Evolutionary conservation across 2,329 filamentous ascomycete species (phyloP).

Genomic region (Aureobasidium leucospermi): DNA sequence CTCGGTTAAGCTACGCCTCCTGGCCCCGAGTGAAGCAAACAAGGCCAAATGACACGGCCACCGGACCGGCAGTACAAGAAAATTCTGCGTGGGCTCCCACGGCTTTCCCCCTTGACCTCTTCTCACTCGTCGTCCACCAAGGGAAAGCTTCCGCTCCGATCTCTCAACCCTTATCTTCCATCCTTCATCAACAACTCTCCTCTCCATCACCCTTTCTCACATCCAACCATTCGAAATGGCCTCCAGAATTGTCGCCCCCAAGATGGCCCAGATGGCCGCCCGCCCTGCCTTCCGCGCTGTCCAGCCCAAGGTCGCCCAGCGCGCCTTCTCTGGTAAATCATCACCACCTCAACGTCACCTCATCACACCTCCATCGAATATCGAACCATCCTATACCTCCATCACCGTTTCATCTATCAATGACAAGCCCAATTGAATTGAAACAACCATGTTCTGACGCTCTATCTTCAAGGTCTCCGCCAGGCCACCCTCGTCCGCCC

Average conservation of each 20-base stretch:
- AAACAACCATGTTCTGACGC: slow-evolving; percentile 16
- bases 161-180: slow-evolving; percentile 18
- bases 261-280: slow-evolving; percentile 66
- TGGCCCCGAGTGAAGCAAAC: slow-evolving; percentile 10
- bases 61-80: slow-evolving; percentile 13
- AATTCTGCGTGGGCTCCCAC: slow-evolving; percentile 15
- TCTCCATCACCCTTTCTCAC: slow-evolving; percentile 31
- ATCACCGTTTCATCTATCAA: slow-evolving; percentile 3
- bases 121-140: slow-evolving; percentile 15
- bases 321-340: slow-evolving; percentile 65
- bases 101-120: slow-evolving; percentile 15
- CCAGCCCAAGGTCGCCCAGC: slow-evolving; percentile 46
- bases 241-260: slow-evolving; percentile 69
- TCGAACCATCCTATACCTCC: slow-evolving; percentile 8
- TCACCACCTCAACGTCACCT: slow-evolving; percentile 10
- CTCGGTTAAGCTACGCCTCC: slow-evolving; percentile 11
- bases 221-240: slow-evolving; percentile 64
- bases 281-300: slow-evolving; percentile 62
- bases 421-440: slow-evolving; percentile 13
- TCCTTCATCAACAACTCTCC: slow-evolving; percentile 28
- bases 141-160: slow-evolving; percentile 17
- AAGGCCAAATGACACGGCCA: slow-evolving; percentile 14
- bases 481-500: slow-evolving; percentile 58
- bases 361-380: slow-evolving; percentile 32
- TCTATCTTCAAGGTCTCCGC: slow-evolving; percentile 20